Evolutionary conservation across 2,329 filamentous ascomycete genomes (phyloP).

Genomic region (Fusarium sp.): DNA sequence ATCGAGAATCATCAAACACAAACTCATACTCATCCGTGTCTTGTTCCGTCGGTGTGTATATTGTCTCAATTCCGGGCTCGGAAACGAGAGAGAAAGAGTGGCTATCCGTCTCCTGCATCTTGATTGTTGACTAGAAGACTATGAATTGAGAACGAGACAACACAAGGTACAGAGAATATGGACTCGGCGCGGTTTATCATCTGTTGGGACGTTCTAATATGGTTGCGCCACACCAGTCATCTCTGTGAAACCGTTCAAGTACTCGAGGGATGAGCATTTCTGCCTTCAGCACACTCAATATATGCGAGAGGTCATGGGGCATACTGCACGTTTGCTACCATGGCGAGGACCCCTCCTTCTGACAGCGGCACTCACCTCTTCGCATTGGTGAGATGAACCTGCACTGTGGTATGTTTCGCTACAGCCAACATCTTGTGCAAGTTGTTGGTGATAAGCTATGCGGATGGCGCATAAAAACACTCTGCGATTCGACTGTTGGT

Average conservation of each 20-base stretch:
- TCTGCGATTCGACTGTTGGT: conserved; percentile 38
- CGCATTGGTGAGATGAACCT: conserved; percentile 7
- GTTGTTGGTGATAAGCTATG: conserved; percentile 40
- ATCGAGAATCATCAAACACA: conserved; percentile 38
- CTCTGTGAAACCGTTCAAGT: conserved; percentile 34
- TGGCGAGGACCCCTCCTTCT: conserved; percentile 19
- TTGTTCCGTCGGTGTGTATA: conserved; percentile 43
- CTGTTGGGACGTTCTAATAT: conserved; percentile 11
- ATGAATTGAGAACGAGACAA: background rate
- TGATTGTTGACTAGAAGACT: background rate
- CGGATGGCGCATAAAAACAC: conserved; percentile 26
- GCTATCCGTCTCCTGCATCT: conserved; percentile 42
- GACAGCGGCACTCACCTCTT: conserved; percentile 5
- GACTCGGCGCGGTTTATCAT: conserved; percentile 34
- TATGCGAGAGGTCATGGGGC: conserved; percentile 30
- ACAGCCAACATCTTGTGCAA: conserved; percentile 24
- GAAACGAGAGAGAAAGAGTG: conserved; percentile 48
- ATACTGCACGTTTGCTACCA: conserved; percentile 25
- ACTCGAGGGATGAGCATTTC: conserved; percentile 15
- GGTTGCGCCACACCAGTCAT: conserved; percentile 22
- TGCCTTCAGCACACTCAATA: conserved; percentile 10
- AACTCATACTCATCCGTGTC: conserved; percentile 48
- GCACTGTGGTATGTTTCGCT: conserved; percentile 16
- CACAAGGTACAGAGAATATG: conserved; percentile 3
- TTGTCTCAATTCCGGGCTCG: conserved; percentile 40